phyloP scores from a whole-genome alignment of 1,284 basidiomycete species.

The Tremellales sp. region DNA sequence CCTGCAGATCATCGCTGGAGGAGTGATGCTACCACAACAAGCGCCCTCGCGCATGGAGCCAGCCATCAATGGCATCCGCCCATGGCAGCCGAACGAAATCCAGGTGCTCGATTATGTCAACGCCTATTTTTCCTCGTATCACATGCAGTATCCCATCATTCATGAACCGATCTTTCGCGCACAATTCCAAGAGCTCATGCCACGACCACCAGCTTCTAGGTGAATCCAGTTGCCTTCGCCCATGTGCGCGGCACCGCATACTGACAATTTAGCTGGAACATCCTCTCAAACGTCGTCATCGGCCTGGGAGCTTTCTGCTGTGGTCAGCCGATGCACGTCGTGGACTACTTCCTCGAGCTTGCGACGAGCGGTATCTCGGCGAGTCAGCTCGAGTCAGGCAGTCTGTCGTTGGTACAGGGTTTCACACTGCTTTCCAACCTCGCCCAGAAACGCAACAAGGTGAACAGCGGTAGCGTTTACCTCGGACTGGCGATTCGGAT shows the following conservation, averaged over 20 bases:
- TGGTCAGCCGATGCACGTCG: constrained; percentile 14
- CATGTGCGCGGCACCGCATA: not conserved
- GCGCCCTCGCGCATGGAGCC: constrained; percentile 8
- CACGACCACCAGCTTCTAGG: constrained; percentile 14
- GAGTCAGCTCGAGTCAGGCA: constrained; percentile 21
- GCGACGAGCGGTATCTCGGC: constrained; percentile 11
- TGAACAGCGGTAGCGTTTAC: constrained; percentile 20
- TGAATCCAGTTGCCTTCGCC: constrained; percentile 6
- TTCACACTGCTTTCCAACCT: constrained; percentile 26
- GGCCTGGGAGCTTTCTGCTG: constrained; percentile 25
- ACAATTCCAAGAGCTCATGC: constrained; percentile 21
- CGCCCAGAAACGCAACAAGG: constrained; percentile 28
- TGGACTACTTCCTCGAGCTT: constrained; percentile 20
- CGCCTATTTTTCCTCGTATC: constrained; percentile 25
- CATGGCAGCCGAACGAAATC: not conserved
- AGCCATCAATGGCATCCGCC: not conserved
- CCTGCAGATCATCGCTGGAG: constrained; percentile 16
- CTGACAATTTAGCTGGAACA: constrained; percentile 14
- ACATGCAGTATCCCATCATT: constrained; percentile 26
- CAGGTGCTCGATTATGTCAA: constrained; percentile 13
- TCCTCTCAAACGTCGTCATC: constrained; percentile 19
- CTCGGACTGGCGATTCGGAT: constrained; percentile 31
- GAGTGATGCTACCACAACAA: constrained; percentile 2
- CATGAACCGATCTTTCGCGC: constrained; percentile 29
- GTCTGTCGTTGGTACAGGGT: constrained; percentile 24